Base-by-base conservation (phyloP, 202 grass and related monocot species). In the Cymbopogon flexuosus region DNA sequence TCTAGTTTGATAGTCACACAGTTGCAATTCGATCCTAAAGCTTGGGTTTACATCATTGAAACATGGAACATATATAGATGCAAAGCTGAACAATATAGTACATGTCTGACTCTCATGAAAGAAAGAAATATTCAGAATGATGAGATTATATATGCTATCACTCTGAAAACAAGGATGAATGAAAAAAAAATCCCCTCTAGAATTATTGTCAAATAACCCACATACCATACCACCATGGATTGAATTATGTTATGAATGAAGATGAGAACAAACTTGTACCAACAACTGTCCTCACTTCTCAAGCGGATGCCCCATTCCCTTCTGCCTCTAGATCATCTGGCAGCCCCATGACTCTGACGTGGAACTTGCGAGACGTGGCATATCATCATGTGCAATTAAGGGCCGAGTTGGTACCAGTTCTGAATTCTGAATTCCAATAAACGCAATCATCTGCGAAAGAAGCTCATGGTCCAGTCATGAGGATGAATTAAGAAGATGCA, bases 121-220 rank as follows among this genome's bases (percentile, higher is more conserved):
- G 75, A 24, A 60, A 47, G n/a, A 1, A 65, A 36, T 78, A 0
- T 68, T 83, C 60, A 67, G 36, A 79, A 37, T 43, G 23, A 19
- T 34, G 56, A 19, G 11, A 27, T 27, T 27, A 27, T 27, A 27
- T 27, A 27, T 27, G 27, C 27, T 27, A 27, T 27, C 27, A 27
- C 78, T 68, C 78, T 68, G 83, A 67, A 89, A 86, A 82, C 65
- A 52, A 85, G 82, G 39, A 31, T 81, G 72, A 73, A 71, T 42
- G 30, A 21, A 21, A 67, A 66, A 21, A 30, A 37, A 18, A 70
- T 35, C 3, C 24, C 33, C 23, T 75, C 49, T 49, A 76, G n/a
- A 23, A 59, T 62, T 62, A 59, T 62, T 70, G 39, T 81, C 10
- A 42, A 75, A 68, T 75, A 70, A 70, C 62, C 60, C 52, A 23